These are phyloP conservation scores for Neoscytalidium dimidiatum DNA, from an alignment of 2,329 filamentous ascomycete species.

Conservation along the genomic window DNA sequence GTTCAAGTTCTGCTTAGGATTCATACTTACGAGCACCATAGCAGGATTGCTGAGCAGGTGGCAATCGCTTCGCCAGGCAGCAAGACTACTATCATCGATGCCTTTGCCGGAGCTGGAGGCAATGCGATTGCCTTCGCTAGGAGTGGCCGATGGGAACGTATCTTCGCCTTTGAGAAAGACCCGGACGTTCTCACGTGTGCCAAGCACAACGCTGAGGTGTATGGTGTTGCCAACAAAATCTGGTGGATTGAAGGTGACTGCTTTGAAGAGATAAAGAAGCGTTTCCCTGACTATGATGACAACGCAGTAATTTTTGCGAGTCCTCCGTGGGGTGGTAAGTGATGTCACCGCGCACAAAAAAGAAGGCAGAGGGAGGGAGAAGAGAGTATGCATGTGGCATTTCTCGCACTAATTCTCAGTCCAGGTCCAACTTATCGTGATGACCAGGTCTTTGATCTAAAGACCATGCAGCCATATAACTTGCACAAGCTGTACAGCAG, in stretches of 20 bases:
- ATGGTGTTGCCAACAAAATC: constrained; percentile 76
- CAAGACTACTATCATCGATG: constrained; percentile 75
- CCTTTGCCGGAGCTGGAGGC: constrained; percentile 88
- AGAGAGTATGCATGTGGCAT: too few species aligned
- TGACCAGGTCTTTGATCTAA: constrained; percentile 76
- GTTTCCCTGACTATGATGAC: constrained; percentile 48
- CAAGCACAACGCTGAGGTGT: constrained; percentile 85
- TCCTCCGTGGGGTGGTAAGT: constrained; percentile 72
- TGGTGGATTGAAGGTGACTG: constrained; percentile 87
- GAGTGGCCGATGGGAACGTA: constrained; percentile 73
- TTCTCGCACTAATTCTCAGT: constrained; percentile 5
- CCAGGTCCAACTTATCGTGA: constrained; percentile 63
- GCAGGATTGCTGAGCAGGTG: constrained; percentile 76
- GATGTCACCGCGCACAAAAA: not conserved
- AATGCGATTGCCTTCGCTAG: constrained; percentile 94
- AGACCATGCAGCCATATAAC: constrained; percentile 87
- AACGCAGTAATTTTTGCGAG: constrained; percentile 67
- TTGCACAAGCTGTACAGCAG: constrained; percentile 45
- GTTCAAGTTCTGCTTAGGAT: not conserved
- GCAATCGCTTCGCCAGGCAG: constrained; percentile 53
- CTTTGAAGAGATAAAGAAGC: constrained; percentile 67
- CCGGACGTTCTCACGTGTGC: constrained; percentile 80
- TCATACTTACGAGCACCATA: constrained; percentile 29
- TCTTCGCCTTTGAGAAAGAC: constrained; percentile 89
- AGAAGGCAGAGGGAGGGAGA: too few species aligned